Conservation (phyloP, 192 early-diverging fungal genomes). For the Lunasporangiospora selenospora region DNA sequence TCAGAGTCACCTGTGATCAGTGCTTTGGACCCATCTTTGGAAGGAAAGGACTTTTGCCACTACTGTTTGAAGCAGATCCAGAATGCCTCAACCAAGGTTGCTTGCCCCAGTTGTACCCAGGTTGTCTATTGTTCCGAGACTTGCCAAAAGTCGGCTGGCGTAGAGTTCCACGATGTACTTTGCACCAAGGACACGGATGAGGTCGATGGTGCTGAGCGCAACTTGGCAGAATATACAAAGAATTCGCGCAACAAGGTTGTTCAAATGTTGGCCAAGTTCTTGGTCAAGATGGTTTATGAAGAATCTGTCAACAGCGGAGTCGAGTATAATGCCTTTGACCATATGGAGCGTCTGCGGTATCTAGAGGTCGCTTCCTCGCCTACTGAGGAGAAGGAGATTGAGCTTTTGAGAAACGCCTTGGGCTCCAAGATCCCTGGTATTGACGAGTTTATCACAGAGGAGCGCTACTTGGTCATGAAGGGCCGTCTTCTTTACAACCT, state of each 20-base stretch:
- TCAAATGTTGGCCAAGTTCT: conserved; percentile 77
- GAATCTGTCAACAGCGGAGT: conserved; percentile 68
- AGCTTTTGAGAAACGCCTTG: conserved; percentile 64
- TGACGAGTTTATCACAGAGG: conserved; percentile 74
- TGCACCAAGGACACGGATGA: too few species aligned
- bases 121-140: conserved; percentile 67
- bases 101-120: conserved; percentile 61
- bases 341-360: conserved; percentile 77
- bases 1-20: conserved; percentile 70
- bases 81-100: conserved; percentile 17
- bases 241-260: too few species aligned
- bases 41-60: conserved; percentile 64
- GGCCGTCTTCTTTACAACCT: conserved; percentile 81
- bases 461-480: conserved; percentile 82
- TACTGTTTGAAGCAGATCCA: conserved; percentile 65
- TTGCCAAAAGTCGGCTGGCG: conserved; percentile 61
- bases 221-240: conserved; percentile 44
- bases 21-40: conserved; percentile 63
- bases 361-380: conserved; percentile 54
- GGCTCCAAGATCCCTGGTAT: conserved; percentile 72
- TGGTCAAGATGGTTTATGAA: conserved; percentile 74
- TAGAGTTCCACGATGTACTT: conserved; percentile 62
- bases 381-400: conserved; percentile 53
- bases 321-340: conserved; percentile 80
- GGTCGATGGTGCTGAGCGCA: too few species aligned